Base-by-base conservation (phyloP, 306 rosid genomes). In the Castanopsis chinensis region DNA sequence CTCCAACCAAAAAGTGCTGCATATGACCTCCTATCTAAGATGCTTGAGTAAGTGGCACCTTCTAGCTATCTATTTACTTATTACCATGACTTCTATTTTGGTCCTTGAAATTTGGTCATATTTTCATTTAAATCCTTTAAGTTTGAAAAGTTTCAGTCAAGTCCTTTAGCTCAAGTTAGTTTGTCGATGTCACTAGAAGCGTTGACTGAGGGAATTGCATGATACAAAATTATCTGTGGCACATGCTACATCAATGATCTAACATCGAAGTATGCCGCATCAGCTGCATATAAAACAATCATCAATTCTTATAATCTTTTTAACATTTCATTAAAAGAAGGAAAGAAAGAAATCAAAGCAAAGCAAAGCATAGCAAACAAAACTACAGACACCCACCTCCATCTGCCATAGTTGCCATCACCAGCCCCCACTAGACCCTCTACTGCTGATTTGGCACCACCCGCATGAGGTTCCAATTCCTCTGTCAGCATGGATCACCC, bases 21-120 rank as follows among this genome's bases (percentile, higher is more conserved):
- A 61, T 94, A 79, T 75, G 99, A 92, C 84, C 99, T 94, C 69
- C 83, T 94, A 76, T 91, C 99, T 74, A 94, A 83, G 93, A 94
- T 94, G 99, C 97, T 94, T 1, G 99, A 94, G 99, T 94, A 91
- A 83, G 97, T 90, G 87, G 55, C 86, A 55, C 83, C 81, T 79
- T 82, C 80, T 55, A 41, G 15, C 72, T 67, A 33, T 33, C 51
- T 19, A 19, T 76, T 53, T n/a, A 52, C 28, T 51, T 54, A 5
- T 35, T 15, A 76, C n/a, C 20, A 80, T 78, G 56, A 13, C 12
- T 54, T 0, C 7, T 68, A 41, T 20, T 19, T 45, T 80, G 25
- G 5, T 70, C 21, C 6, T 20, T 45, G 14, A 19, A 71, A 78
- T 53, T 27, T 43, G 30, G 52, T 67, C 72, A 8, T 6, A 1